phyloP scores from a whole-genome alignment of 257 asterid species.

The Lycium ferocissimum region DNA sequence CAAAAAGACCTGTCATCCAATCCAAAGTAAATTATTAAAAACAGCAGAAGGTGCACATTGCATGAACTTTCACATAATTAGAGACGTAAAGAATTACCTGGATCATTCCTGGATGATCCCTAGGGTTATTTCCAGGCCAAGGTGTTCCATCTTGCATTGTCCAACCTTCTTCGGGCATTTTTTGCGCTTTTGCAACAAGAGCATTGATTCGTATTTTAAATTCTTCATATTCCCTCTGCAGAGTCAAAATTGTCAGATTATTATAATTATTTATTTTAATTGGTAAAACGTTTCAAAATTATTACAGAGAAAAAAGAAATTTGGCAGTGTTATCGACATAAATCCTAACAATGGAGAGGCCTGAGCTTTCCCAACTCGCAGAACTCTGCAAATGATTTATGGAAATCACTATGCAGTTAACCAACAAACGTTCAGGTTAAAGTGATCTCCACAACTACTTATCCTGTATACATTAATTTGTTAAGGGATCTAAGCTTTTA shows the following conservation, averaged over 20 bases:
- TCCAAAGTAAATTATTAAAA: constrained; percentile 2
- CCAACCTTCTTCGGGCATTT: constrained; percentile 92
- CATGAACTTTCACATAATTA: neutral
- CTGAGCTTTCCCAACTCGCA: neutral
- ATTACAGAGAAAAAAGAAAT: neutral
- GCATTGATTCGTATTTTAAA: constrained; percentile 74
- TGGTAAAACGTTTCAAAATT: neutral
- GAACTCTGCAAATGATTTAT: neutral
- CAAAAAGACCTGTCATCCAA: constrained; percentile 63
- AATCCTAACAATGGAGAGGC: constrained; percentile 3
- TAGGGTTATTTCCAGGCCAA: constrained; percentile 80
- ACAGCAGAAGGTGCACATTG: neutral
- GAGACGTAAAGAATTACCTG: constrained; percentile 45
- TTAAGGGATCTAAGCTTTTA: neutral
- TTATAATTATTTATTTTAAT: neutral
- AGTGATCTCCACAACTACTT: neutral
- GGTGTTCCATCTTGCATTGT: constrained; percentile 84
- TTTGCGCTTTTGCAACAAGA: constrained; percentile 76
- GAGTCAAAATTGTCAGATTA: constrained; percentile 25
- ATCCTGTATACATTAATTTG: neutral
- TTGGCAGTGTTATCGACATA: neutral
- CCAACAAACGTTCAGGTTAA: constrained; percentile 12
- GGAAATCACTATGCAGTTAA: neutral
- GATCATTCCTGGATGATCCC: constrained; percentile 83
- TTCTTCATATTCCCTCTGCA: constrained; percentile 82